Conservation (phyloP, 306 rosid genomes). For the cucumber (Cucumis sativus) region Cucumber_9930_V3 NC_026656.2:6040501-6041000, state of each 20-base stretch:
- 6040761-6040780: neutral
- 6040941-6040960: too few relatives aligned
- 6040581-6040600: constrained; percentile 10
- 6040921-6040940: too few relatives aligned
- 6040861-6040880: neutral
- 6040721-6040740: neutral
- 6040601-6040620: neutral
- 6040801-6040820: neutral
- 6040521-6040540: constrained; percentile 65
- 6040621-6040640: neutral
- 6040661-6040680: too few relatives aligned
- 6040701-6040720: neutral
- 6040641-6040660: neutral
- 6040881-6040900: neutral
- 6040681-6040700: neutral
- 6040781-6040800: neutral
- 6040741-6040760: neutral
- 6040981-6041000: too few relatives aligned
- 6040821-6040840: neutral
- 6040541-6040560: constrained; percentile 67
- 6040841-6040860: neutral
- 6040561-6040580: constrained; percentile 62
- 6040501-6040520: constrained; percentile 55
- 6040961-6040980: too few relatives aligned
- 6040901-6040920: too few relatives aligned